phyloP scores from a whole-genome alignment of 177 flowering plant genomes.

The Telopea speciosissima region DNA sequence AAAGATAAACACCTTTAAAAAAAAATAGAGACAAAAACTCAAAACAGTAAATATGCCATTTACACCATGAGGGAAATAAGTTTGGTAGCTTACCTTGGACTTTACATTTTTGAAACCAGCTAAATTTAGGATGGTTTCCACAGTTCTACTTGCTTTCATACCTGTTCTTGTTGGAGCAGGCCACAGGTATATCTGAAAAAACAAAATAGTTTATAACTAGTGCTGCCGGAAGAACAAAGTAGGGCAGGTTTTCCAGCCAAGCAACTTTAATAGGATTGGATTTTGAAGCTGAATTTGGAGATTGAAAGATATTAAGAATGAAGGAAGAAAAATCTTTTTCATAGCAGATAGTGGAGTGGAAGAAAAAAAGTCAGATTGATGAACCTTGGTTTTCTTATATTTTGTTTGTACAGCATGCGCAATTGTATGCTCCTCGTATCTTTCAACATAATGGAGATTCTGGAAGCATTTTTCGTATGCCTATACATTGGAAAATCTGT shows the following conservation, averaged over 20 bases:
- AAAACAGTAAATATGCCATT: neutral
- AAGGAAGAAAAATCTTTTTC: neutral
- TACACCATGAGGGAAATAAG: neutral
- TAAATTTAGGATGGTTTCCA: slow-evolving; percentile 58
- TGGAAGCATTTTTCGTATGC: slow-evolving; percentile 94
- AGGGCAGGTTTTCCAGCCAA: neutral
- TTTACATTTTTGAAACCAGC: slow-evolving; percentile 91
- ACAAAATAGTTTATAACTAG: neutral
- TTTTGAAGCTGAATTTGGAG: neutral
- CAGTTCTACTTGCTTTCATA: slow-evolving; percentile 77
- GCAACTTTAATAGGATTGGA: neutral
- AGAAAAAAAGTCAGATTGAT: neutral
- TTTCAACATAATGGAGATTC: slow-evolving; percentile 84
- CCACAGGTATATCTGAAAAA: slow-evolving; percentile 77
- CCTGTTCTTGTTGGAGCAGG: slow-evolving; percentile 77
- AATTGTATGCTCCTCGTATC: slow-evolving; percentile 87
- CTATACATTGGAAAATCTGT: slow-evolving; percentile 26
- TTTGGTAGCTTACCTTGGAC: slow-evolving; percentile 61
- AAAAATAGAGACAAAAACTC: neutral
- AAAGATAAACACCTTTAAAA: neutral
- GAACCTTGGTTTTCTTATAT: slow-evolving; percentile 92
- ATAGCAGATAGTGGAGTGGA: neutral
- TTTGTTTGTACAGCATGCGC: slow-evolving; percentile 81
- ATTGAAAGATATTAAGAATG: neutral
- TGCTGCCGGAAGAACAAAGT: neutral